Conservation (phyloP, 768 basidiomycete genomes). For the Serpula lacrymans region DNA sequence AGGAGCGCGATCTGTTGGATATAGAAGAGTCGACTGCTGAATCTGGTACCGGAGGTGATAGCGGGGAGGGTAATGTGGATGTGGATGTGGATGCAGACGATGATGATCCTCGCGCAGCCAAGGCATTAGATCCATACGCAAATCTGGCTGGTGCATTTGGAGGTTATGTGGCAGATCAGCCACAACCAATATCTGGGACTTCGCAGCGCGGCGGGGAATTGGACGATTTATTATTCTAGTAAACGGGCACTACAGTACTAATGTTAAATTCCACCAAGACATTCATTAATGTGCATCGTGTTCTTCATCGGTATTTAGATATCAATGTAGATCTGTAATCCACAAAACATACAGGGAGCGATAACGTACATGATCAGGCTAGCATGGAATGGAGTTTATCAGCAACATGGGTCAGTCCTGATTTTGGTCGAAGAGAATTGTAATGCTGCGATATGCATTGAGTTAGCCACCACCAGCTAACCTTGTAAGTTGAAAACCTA, state of each 20-base stretch:
- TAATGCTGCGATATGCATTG: constrained; percentile 77
- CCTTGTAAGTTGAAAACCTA: constrained; percentile 32
- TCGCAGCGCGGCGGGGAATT: constrained; percentile 44
- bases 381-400: constrained; percentile 29
- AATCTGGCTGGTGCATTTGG: constrained; percentile 76
- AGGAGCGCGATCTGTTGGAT: constrained; percentile 16
- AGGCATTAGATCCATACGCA: constrained; percentile 71
- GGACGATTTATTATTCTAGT: constrained; percentile 67
- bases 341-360: too few species aligned
- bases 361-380: constrained; percentile 15
- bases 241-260: background rate
- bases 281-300: constrained; percentile 1
- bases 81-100: constrained; percentile 34
- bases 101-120: constrained; percentile 30
- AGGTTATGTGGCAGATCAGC: constrained; percentile 69
- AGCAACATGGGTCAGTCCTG: constrained; percentile 20
- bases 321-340: too few species aligned
- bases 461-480: constrained; percentile 7
- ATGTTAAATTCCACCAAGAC: constrained; percentile 1
- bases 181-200: constrained; percentile 53
- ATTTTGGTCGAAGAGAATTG: constrained; percentile 73
- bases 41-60: constrained; percentile 9
- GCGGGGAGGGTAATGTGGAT: constrained; percentile 22
- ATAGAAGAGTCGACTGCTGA: constrained; percentile 7
- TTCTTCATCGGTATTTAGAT: too few species aligned